These are phyloP conservation scores for Gossypium ekmanianum DNA, from an alignment of 345 rosid species.

Conservation along the genomic window DNA sequence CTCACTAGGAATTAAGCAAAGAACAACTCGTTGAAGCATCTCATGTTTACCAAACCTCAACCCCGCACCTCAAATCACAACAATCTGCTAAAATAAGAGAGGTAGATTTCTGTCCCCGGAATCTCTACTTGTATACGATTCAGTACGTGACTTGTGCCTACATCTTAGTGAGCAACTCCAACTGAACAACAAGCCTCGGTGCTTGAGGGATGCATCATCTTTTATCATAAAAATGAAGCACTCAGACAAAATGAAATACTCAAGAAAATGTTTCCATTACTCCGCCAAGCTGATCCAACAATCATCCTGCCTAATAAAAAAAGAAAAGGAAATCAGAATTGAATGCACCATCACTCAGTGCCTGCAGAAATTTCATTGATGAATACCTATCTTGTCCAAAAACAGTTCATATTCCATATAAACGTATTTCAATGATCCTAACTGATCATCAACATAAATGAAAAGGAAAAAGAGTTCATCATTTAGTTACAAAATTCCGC, in stretches of 20 bases:
- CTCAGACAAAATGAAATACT: background rate
- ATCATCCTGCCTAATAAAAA: constrained; percentile 14
- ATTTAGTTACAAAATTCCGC: background rate
- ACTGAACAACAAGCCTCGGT: constrained; percentile 2
- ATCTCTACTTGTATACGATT: background rate
- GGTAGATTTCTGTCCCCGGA: background rate
- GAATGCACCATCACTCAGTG: background rate
- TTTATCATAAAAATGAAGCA: background rate
- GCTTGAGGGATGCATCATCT: background rate
- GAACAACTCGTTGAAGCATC: constrained; percentile 14
- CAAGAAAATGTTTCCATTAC: background rate
- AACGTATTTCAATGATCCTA: background rate
- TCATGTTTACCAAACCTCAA: background rate
- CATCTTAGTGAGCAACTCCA: constrained; percentile 14
- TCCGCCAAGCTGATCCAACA: constrained; percentile 23
- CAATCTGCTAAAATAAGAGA: background rate
- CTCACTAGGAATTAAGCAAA: constrained; percentile 14
- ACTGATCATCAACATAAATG: background rate
- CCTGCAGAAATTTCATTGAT: background rate
- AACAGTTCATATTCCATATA: background rate
- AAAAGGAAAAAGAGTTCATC: background rate
- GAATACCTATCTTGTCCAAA: background rate
- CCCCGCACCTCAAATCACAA: background rate
- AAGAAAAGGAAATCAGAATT: background rate
- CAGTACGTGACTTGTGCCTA: background rate